A percentile compares a stretch with the other conserved stretches of the same genome.
These are phyloP conservation scores for Lactarius tabidus DNA, from an alignment of 768 basidiomycete genomes.

Conservation along the genomic window DNA sequence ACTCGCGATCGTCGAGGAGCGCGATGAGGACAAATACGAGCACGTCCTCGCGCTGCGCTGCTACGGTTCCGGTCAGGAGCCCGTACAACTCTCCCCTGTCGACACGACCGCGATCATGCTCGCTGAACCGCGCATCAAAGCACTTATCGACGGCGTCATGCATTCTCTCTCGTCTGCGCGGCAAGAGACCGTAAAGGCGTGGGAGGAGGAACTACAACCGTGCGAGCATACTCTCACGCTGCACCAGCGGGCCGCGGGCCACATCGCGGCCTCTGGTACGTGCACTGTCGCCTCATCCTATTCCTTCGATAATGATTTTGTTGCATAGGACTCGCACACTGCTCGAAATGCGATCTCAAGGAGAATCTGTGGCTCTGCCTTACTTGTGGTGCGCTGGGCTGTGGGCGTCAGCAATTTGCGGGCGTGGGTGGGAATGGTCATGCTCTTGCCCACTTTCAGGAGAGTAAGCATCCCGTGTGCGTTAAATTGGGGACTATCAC, in stretches of 20 bases:
- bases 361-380: slow-evolving; percentile 96
- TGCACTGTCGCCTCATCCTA: not conserved
- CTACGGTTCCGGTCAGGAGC: slow-evolving; percentile 59
- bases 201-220: slow-evolving; percentile 89
- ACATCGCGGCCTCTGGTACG: slow-evolving; percentile 53
- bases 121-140: slow-evolving; percentile 43
- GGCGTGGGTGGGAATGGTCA: slow-evolving; percentile 86
- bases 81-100: slow-evolving; percentile 36
- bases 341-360: slow-evolving; percentile 77
- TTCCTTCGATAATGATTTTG: not conserved
- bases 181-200: slow-evolving; percentile 92
- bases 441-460: slow-evolving; percentile 71
- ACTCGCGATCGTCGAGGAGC: slow-evolving; percentile 81
- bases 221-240: slow-evolving; percentile 78
- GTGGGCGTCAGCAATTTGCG: slow-evolving; percentile 83
- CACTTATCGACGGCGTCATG: slow-evolving; percentile 66
- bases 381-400: slow-evolving; percentile 84
- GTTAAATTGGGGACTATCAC: slow-evolving; percentile 97
- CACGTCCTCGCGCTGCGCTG: slow-evolving; percentile 62
- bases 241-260: slow-evolving; percentile 44
- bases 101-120: slow-evolving; percentile 40
- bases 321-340: slow-evolving; percentile 51
- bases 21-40: slow-evolving; percentile 87
- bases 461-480: slow-evolving; percentile 70
- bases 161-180: slow-evolving; percentile 82